These are phyloP conservation scores for Beta corolliflora DNA, from an alignment of 179 eudicot genomes.

Conservation along the genomic window DNA sequence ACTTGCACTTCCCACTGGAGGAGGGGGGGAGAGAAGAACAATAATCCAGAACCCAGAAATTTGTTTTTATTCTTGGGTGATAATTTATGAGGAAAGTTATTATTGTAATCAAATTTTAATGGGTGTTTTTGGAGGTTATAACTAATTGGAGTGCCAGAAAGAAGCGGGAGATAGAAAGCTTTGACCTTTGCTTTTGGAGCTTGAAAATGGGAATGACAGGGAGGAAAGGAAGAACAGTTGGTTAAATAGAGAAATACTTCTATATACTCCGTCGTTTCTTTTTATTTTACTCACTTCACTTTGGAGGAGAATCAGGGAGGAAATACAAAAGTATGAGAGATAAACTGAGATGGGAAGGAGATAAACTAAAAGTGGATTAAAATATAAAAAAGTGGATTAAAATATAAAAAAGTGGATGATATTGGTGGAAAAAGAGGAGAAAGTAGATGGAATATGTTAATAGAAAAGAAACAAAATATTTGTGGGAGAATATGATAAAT, in stretches of 20 bases:
- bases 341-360: no score
- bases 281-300: no score
- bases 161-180: constrained; percentile 19
- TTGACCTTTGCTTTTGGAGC: constrained; percentile 20
- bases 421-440: no score
- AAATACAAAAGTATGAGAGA: no score
- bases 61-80: background rate
- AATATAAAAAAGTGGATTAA: no score
- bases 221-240: constrained; percentile 4
- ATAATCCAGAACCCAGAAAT: constrained; percentile 2
- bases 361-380: no score
- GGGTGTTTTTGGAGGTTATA: constrained; percentile 3
- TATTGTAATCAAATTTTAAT: background rate
- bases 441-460: no score
- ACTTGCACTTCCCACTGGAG: constrained; percentile 19
- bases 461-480: no score
- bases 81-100: constrained; percentile 1
- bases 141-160: background rate
- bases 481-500: no score
- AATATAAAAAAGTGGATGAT: no score
- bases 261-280: background rate
- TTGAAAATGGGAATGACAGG: constrained; percentile 28
- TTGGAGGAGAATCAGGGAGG: no score
- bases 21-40: background rate
- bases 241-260: constrained; percentile 1